Evolutionary conservation across 106 monocot genomes (phyloP), one percentile per base, ranked within the genome.

Genomic region (Apostasia ramifera): DNA sequence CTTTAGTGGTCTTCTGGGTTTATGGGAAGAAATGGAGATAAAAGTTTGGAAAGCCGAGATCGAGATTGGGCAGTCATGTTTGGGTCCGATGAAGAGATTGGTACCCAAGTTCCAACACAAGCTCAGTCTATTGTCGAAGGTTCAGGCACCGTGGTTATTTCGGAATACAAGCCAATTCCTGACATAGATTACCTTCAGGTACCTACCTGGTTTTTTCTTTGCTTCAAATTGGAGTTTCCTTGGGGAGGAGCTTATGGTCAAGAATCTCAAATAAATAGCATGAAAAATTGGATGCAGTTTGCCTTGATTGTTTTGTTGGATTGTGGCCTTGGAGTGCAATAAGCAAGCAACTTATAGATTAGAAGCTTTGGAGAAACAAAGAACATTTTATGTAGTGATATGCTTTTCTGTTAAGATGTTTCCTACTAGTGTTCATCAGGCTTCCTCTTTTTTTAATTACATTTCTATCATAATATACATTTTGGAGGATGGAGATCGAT

Each of bases 181-280:
- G 97, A 97, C 80, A 75, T 97, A 55, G 92, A 97, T 70, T 97
- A 97, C 74, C 73, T 97, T 4, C 97, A 92, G 92, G 97, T 92
- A 85, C 41, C 5, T 57, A 67, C 26, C 15, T 26, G 26, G 26
- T 26, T 26, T 26, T 26, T 26, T 26, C 26, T 26, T 26, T 26
- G 26, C 26, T 26, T 26, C 26, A 26, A 26, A 26, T 26, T 26
- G 26, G 26, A 26, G 26, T 26, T 26, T 26, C 26, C 26, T 26
- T 26, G 26, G 26, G 26, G 26, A 26, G 26, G 26, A 26, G 26
- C 26, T 26, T 26, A 26, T 26, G 26, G 26, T 26, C 26, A 26
- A 26, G 26, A 26, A 26, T 26, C 26, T 26, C 26, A 26, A 26
- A 26, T 26, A 26, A 26, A 26, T 26, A 26, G 26, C 26, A 26